Evolutionary conservation across 108 stramenopile genomes (phyloP).

Genomic region (Pseudonitzschia multistriata): DNA sequence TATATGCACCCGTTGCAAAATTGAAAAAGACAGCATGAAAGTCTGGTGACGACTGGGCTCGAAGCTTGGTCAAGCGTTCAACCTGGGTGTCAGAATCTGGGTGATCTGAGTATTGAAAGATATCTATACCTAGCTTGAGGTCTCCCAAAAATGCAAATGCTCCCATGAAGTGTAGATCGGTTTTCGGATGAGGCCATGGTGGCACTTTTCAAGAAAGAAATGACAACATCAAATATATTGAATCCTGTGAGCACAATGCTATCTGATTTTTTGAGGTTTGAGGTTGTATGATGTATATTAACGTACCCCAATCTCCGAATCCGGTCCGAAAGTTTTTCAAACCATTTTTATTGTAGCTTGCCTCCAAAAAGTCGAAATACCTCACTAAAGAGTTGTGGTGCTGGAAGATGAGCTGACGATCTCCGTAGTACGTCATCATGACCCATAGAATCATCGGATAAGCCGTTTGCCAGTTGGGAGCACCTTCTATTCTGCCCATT

Average conservation of each 20-base stretch:
- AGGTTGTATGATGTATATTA: too few species aligned
- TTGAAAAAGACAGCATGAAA: constrained; percentile 28
- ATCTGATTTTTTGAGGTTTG: background rate
- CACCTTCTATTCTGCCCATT: constrained; percentile 8
- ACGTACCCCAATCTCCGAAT: constrained; percentile 22
- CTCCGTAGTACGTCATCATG: constrained; percentile 23
- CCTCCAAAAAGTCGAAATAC: constrained; percentile 24
- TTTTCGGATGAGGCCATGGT: constrained; percentile 11
- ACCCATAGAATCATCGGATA: constrained; percentile 27
- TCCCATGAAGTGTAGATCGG: constrained; percentile 21
- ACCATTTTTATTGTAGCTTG: constrained; percentile 23
- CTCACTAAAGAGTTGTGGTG: constrained; percentile 23
- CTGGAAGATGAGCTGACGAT: constrained; percentile 10
- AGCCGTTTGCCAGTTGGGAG: constrained; percentile 31
- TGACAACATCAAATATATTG: background rate
- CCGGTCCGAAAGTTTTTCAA: constrained; percentile 13
- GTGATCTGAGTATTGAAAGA: constrained; percentile 16
- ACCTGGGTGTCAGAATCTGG: constrained; percentile 14
- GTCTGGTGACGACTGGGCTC: background rate
- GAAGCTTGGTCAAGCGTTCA: constrained; percentile 5
- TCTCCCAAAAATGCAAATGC: constrained; percentile 29
- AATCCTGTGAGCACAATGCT: background rate
- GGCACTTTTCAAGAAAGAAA: constrained; percentile 1
- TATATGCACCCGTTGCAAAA: constrained; percentile 14
- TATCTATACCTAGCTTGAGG: constrained; percentile 22